Evolutionary conservation across 2,329 filamentous ascomycete species (phyloP).

Genomic region (Colletotrichum eleusines): DNA sequence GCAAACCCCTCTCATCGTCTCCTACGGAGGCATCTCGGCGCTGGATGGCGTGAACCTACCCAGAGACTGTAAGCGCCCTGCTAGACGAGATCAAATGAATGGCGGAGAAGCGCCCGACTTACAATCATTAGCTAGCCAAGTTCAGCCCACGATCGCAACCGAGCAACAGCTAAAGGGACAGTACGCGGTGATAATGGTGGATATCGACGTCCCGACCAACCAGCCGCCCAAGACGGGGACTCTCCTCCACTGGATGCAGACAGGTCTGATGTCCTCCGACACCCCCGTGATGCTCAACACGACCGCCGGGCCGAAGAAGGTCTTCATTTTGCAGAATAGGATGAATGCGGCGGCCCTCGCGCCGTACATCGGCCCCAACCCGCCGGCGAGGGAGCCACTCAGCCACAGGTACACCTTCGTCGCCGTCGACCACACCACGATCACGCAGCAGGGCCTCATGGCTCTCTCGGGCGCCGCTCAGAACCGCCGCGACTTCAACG

Average conservation of each 20-base stretch:
- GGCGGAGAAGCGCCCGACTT: not conserved
- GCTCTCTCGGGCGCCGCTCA: slow-evolving; percentile 48
- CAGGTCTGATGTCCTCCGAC: slow-evolving; percentile 51
- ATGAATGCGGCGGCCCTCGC: slow-evolving; percentile 39
- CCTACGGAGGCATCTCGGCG: slow-evolving; percentile 53
- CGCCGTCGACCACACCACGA: slow-evolving; percentile 53
- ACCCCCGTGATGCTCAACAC: slow-evolving; percentile 46
- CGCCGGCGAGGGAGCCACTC: slow-evolving; percentile 53
- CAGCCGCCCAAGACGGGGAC: slow-evolving; percentile 54
- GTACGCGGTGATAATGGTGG: slow-evolving; percentile 58
- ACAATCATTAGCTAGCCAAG: slow-evolving; percentile 28
- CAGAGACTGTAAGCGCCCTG: slow-evolving; percentile 50
- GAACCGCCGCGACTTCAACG: slow-evolving; percentile 51
- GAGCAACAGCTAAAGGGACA: slow-evolving; percentile 40
- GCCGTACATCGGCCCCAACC: slow-evolving; percentile 54
- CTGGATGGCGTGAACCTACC: slow-evolving; percentile 54
- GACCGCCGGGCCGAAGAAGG: slow-evolving; percentile 44
- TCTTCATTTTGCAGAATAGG: slow-evolving; percentile 51
- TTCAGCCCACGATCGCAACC: slow-evolving; percentile 38
- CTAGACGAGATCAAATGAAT: not conserved
- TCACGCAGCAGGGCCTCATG: slow-evolving; percentile 45
- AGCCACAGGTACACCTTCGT: slow-evolving; percentile 56
- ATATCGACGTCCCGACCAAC: slow-evolving; percentile 59
- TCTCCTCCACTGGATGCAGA: slow-evolving; percentile 62
- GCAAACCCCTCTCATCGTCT: slow-evolving; percentile 55